Conservation (phyloP, 2,329 filamentous ascomycete species). For the Arthrobotrys iridis region DNA sequence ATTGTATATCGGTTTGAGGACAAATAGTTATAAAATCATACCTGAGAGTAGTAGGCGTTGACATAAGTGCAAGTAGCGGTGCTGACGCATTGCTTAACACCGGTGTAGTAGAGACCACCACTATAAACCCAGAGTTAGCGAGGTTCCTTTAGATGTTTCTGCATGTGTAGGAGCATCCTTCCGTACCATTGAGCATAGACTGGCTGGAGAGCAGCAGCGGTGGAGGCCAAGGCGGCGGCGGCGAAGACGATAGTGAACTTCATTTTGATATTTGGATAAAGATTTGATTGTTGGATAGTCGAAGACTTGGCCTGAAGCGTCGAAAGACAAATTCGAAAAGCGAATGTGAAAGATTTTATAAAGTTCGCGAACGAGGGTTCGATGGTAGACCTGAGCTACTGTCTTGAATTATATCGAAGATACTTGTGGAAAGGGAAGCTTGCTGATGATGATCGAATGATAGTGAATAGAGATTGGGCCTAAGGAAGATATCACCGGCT, state of each 20-base stretch:
- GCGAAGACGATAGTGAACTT: slow-evolving; percentile 26
- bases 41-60: slow-evolving; percentile 51
- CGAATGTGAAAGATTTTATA: slow-evolving; percentile 14
- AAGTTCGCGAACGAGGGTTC: slow-evolving; percentile 28
- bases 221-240: slow-evolving; percentile 11
- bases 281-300: background rate
- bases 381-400: slow-evolving; percentile 41
- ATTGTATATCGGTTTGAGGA: background rate
- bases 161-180: no score
- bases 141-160: background rate
- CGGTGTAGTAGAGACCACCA: slow-evolving; percentile 20
- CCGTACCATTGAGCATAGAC: slow-evolving; percentile 41
- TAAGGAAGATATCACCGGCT: slow-evolving; percentile 11
- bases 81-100: background rate
- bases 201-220: slow-evolving; percentile 5
- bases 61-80: slow-evolving; percentile 16
- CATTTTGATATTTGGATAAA: slow-evolving; percentile 37
- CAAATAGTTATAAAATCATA: background rate
- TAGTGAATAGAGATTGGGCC: slow-evolving; percentile 21
- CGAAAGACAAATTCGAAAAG: background rate
- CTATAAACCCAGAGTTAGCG: slow-evolving; percentile 4
- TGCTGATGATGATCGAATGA: slow-evolving; percentile 41
- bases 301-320: slow-evolving; percentile 7
- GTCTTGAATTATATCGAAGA: background rate
- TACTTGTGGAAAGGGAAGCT: background rate